phyloP scores from a whole-genome alignment of 768 basidiomycete species.

The Lyophyllum semitale region DNA sequence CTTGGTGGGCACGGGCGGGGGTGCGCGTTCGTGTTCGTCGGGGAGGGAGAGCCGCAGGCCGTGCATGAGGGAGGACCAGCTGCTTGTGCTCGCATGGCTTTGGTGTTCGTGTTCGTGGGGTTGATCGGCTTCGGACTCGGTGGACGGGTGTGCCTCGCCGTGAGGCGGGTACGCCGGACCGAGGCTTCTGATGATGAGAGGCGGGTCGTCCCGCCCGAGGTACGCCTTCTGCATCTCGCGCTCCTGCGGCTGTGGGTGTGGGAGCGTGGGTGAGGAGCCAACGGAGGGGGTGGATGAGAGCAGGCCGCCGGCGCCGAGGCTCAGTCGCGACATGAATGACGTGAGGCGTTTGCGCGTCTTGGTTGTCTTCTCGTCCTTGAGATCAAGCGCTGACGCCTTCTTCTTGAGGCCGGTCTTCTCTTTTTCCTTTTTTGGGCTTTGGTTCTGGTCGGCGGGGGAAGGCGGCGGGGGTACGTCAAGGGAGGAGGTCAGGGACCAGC shows the following conservation, averaged over 20 bases:
- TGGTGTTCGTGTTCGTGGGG: neutral
- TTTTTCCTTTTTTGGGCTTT: neutral
- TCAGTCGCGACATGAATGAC: slow-evolving; percentile 9
- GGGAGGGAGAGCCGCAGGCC: no score
- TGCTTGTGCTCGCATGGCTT: no score
- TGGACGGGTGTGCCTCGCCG: neutral
- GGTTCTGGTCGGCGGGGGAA: neutral
- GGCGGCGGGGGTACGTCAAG: neutral
- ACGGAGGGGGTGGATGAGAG: neutral
- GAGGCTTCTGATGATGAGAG: neutral
- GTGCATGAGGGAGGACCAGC: no score
- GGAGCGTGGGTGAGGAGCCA: neutral
- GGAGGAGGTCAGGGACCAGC: slow-evolving; percentile 11
- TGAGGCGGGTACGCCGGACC: neutral
- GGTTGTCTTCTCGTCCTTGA: neutral
- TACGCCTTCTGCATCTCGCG: slow-evolving; percentile 12
- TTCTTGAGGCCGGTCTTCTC: neutral
- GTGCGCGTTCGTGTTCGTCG: neutral
- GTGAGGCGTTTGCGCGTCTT: slow-evolving; percentile 13
- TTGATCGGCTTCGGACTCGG: neutral
- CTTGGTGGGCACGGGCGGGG: neutral
- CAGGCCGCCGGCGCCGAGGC: slow-evolving; percentile 1
- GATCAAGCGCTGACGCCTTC: neutral
- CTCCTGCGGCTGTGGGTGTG: neutral
- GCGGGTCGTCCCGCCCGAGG: slow-evolving; percentile 8